Conservation (phyloP, 1,284 basidiomycete species). For the Cryptococcus amylolentus region DNA sequence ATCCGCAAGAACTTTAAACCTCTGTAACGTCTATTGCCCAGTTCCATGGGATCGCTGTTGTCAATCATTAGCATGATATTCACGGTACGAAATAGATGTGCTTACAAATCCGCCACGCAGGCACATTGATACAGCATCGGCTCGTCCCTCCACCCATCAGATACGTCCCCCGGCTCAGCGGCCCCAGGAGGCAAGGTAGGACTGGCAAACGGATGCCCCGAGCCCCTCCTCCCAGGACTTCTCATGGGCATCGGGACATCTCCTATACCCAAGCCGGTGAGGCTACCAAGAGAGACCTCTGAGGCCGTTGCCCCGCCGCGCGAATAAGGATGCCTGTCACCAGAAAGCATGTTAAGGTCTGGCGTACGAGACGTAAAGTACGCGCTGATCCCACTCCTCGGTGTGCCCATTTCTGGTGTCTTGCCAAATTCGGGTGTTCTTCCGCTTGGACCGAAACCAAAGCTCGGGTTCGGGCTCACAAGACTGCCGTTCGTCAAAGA, state of each 20-base stretch:
- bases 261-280: slow-evolving; percentile 6
- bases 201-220: too few species aligned
- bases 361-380: too few species aligned
- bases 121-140: slow-evolving; percentile 44
- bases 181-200: too few species aligned
- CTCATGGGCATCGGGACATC: neutral
- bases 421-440: too few species aligned
- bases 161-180: slow-evolving; percentile 22
- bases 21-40: slow-evolving; percentile 36
- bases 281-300: too few species aligned
- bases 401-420: too few species aligned
- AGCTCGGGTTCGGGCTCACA: neutral
- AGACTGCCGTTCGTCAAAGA: neutral
- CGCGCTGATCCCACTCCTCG: too few species aligned
- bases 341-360: too few species aligned
- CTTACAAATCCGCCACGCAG: slow-evolving; percentile 46
- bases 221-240: neutral
- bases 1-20: slow-evolving; percentile 43
- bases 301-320: too few species aligned
- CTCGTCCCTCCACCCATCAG: slow-evolving; percentile 40
- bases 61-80: neutral
- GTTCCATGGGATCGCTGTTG: slow-evolving; percentile 24
- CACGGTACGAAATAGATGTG: neutral
- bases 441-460: neutral
- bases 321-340: too few species aligned